Evolutionary conservation across 2,329 filamentous ascomycete genomes (phyloP), one percentile per base, ranked within the genome.

Genomic region (Dactylellina cionopaga): DNA sequence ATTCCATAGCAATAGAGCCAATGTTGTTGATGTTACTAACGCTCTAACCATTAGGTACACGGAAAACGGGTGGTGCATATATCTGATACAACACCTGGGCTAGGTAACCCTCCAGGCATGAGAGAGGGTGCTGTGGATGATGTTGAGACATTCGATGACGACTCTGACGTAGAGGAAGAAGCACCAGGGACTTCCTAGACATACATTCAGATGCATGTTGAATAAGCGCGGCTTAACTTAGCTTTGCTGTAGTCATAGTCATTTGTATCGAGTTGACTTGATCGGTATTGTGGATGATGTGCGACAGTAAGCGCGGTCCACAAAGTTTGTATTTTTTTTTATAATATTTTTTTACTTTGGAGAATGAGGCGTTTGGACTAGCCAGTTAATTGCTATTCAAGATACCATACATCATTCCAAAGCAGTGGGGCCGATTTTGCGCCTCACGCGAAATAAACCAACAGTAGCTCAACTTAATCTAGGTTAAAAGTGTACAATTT

Each of bases 1-100:
- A 37, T 41, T 54, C 17, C 52, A 46, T 58, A 55, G 15, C 19
- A 31, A 55, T 22, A 43, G 41, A 44, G n/a, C 22, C 51, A 4
- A 3, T 7, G 43, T 15, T 10, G 5, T 29, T 31, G 13, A 19
- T 22, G 15, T 37, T 27, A 25, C 19, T 68, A 54, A 59, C 17
- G n/a, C 51, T 54, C 24, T 22, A 24, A 43, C 7, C 29, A 39
- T 41, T 87, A 90, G 76, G 88, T 90, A 6, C 88, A 91, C 76
- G 91, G 91, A 19, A 97, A 96, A 80, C 85, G 88, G 5, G 91
- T 99, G 56, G 90, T 98, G 51, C 91, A 94, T 76, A 88, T 98
- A 25, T 88, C 92, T 25, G 89, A 92, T 60, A 84, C 84, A 52
- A 89, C 93, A 76, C 87, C 88, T 0, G 78, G 83, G 2, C 82